Evolutionary conservation across 2,329 filamentous ascomycete genomes (phyloP).

Genomic region (Trichophaea hybrida): DNA sequence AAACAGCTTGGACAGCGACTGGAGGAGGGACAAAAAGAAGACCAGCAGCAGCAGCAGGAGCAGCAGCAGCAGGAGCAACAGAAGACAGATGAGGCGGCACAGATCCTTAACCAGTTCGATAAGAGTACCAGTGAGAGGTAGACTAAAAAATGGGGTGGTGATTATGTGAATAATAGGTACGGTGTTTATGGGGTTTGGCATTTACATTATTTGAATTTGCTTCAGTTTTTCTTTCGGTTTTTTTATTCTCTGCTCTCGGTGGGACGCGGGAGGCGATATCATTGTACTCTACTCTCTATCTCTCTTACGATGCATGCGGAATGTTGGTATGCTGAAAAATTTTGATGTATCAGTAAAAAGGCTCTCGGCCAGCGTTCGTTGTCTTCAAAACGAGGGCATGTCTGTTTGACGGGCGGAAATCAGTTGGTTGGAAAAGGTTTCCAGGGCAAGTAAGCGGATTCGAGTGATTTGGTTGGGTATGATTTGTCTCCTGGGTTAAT

Average conservation of each 20-base stretch:
- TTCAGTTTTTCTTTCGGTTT: background rate
- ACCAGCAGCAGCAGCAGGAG: slow-evolving; percentile 4
- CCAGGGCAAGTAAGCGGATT: too few species aligned
- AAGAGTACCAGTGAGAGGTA: background rate
- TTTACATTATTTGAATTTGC: background rate
- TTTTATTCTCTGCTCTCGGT: background rate
- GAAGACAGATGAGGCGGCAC: background rate
- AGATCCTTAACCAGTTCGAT: background rate
- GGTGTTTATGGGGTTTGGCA: slow-evolving; percentile 1
- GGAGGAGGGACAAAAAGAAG: slow-evolving; percentile 30
- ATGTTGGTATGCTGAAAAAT: too few species aligned
- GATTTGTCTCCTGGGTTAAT: too few species aligned
- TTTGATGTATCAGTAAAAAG: too few species aligned
- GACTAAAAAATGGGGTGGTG: background rate
- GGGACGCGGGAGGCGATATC: background rate
- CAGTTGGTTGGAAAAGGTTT: too few species aligned
- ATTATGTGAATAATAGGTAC: background rate
- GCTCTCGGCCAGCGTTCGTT: too few species aligned
- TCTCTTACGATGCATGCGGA: background rate
- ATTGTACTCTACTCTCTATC: background rate
- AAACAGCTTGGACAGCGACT: slow-evolving; percentile 42
- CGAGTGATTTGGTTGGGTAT: too few species aligned
- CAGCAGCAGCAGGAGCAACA: background rate
- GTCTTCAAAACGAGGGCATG: too few species aligned
- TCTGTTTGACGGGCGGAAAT: too few species aligned